phyloP scores from a whole-genome alignment of 352 stramenopile species.

The Phytopythium oedochilum region DNA sequence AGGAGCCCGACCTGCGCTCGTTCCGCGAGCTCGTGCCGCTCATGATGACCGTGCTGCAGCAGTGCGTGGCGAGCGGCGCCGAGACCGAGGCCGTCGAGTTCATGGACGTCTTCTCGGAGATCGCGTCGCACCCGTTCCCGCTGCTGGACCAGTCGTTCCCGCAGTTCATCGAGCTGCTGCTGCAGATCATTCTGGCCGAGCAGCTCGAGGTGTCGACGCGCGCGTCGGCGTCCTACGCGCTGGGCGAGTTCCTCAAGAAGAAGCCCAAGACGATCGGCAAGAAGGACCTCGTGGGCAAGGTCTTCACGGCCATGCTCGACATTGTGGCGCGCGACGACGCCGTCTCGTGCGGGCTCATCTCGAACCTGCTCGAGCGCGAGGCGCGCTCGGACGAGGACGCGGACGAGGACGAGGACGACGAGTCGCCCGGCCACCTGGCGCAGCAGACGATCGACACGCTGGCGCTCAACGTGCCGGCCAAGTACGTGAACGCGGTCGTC shows the following conservation, averaged over 20 bases:
- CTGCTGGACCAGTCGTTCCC: conserved; percentile 79
- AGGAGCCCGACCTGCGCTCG: conserved; percentile 59
- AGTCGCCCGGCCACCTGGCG: conserved; percentile 73
- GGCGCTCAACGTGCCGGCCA: conserved; percentile 70
- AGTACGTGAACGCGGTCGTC: conserved; percentile 78
- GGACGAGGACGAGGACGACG: conserved; percentile 78
- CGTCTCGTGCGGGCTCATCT: conserved; percentile 81
- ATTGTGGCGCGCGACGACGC: conserved; percentile 73
- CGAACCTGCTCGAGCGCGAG: conserved; percentile 73
- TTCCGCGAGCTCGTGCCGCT: conserved; percentile 78
- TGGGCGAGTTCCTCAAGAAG: conserved; percentile 86
- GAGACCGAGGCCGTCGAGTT: conserved; percentile 84
- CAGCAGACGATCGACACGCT: conserved; percentile 86
- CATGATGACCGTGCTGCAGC: conserved; percentile 84
- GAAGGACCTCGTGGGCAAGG: conserved; percentile 75
- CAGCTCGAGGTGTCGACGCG: conserved; percentile 76
- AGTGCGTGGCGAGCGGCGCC: conserved; percentile 72
- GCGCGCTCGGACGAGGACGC: conserved; percentile 41
- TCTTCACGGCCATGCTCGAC: conserved; percentile 85
- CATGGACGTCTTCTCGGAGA: conserved; percentile 83
- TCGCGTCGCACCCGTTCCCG: conserved; percentile 80
- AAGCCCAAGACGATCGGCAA: conserved; percentile 89
- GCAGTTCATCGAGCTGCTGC: conserved; percentile 76
- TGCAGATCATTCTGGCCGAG: conserved; percentile 76
- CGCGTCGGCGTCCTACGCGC: conserved; percentile 72